Evolutionary conservation across 306 rosid genomes (phyloP), one percentile per base, ranked within the genome.

Genomic region (Abrus pulchellus): DNA sequence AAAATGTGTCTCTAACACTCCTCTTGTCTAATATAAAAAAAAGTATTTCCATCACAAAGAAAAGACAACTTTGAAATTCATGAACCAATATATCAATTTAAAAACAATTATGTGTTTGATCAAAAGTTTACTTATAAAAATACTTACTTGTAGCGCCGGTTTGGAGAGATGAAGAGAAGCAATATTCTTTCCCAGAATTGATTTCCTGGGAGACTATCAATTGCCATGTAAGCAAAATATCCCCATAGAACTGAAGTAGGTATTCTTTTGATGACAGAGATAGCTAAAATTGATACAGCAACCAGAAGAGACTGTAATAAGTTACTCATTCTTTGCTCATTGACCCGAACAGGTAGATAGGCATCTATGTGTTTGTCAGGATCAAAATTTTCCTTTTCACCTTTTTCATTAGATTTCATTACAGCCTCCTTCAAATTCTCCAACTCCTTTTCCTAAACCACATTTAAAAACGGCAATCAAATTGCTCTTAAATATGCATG

Each of bases 191-290:
- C 95, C 93, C 95, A 92, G 78, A 92, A 90, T 65, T 92, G 95
- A 82, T 90, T 92, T 40, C 97, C 95, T 0, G 95, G 93, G 28
- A 92, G 97, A 79, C 95, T 92, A 79, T 90, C 97, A 59, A 90
- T 89, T 40, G 97, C 97, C 97, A 92, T 92, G 83, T 82, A 92
- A 3, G 97, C 92, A 27, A 92, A 92, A 43, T 90, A 92, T 78
- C 97, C 95, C 97, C 97, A 92, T 2, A 92, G 88, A 83, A 92
- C 94, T 28, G 94, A 90, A 10, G 94, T 90, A 3, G 97, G 97
- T 61, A 92, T 89, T 83, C 76, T 90, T 83, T 80, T 90, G 38
- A 92, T 89, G 49, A 68, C 62, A 44, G 90, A 79, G 75, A 89
- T 65, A n/a, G 88, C 81, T 56, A 80, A 85, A 10, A 90, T 76